A percentile compares a stretch with the other conserved stretches of the same genome.
phyloP scores from a whole-genome alignment of 352 stramenopile species.

The Pythium utonaiense region DNA sequence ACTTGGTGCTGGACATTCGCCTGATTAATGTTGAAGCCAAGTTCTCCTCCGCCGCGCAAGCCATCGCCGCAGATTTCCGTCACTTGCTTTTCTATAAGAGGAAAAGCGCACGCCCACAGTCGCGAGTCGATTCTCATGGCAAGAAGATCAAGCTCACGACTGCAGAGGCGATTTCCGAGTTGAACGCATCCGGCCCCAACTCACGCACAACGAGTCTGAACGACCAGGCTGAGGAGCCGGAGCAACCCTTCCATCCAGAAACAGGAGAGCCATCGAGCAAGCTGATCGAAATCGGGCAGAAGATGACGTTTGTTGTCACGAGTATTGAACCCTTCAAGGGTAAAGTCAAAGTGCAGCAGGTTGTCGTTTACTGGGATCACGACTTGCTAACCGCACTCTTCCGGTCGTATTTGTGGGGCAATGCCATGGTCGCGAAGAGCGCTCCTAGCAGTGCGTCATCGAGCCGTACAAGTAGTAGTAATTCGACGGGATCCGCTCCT shows the following conservation, averaged over 20 bases:
- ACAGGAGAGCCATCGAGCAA: conserved; percentile 44
- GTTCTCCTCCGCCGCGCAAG: conserved; percentile 55
- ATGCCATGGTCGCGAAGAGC: conserved; percentile 21
- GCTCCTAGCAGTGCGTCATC: conserved; percentile 31
- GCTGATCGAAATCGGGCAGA: conserved; percentile 54
- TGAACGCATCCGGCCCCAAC: conserved; percentile 28
- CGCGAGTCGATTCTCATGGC: conserved; percentile 8
- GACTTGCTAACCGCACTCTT: conserved; percentile 59
- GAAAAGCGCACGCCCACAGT: conserved; percentile 8
- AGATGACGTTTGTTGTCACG: conserved; percentile 47
- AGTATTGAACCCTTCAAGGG: conserved; percentile 49
- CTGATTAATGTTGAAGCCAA: conserved; percentile 60
- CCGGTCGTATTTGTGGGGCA: conserved; percentile 46
- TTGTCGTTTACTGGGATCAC: conserved; percentile 69
- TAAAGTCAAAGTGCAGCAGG: conserved; percentile 46
- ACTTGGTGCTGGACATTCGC: conserved; percentile 59
- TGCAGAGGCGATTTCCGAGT: conserved; percentile 30
- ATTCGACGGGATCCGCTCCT: conserved; percentile 3
- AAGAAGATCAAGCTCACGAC: conserved; percentile 34
- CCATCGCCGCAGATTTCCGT: conserved; percentile 41
- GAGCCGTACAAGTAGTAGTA: conserved; percentile 28
- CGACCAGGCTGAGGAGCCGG: conserved; percentile 26
- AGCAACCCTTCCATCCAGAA: conserved; percentile 38
- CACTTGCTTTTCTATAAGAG: conserved; percentile 44
- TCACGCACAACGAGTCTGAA: conserved; percentile 19